A percentile compares a stretch with the other conserved stretches of the same genome.
These are phyloP conservation scores for Lichtheimia ornata DNA, from an alignment of 371 early-diverging fungal species.

Conservation along the genomic window DNA sequence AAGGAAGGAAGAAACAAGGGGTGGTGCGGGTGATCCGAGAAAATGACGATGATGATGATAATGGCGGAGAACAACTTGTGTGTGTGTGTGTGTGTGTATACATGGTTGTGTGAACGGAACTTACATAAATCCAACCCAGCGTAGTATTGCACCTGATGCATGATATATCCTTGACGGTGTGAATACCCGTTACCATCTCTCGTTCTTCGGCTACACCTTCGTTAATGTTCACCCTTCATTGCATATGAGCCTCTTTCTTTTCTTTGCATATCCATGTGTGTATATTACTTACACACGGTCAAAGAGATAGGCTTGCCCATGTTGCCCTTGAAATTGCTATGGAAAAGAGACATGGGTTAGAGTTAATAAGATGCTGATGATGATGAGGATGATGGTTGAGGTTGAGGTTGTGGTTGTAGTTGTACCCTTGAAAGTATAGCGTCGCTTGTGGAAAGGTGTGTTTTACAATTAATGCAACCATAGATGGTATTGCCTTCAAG, in stretches of 20 bases:
- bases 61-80: background rate
- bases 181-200: constrained; percentile 70
- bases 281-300: constrained; percentile 51
- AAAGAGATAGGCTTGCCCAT: constrained; percentile 68
- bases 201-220: constrained; percentile 60
- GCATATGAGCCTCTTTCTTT: background rate
- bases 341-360: constrained; percentile 1
- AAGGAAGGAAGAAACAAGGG: too few species aligned
- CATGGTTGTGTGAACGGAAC: constrained; percentile 13
- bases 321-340: constrained; percentile 64
- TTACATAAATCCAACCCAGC: constrained; percentile 77
- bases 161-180: constrained; percentile 66
- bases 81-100: background rate
- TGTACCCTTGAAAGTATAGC: constrained; percentile 68
- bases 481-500: constrained; percentile 57
- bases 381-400: background rate
- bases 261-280: background rate
- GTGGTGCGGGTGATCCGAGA: too few species aligned
- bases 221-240: constrained; percentile 60
- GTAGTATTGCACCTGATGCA: constrained; percentile 60
- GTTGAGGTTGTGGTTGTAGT: background rate
- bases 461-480: constrained; percentile 71
- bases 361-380: background rate
- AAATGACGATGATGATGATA: too few species aligned
- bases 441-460: constrained; percentile 69